Percentiles rank a stretch among this genome's conserved stretches.
Conservation (phyloP, 352 stramenopile genomes). For the Phytophthora pistaciae region DNA sequence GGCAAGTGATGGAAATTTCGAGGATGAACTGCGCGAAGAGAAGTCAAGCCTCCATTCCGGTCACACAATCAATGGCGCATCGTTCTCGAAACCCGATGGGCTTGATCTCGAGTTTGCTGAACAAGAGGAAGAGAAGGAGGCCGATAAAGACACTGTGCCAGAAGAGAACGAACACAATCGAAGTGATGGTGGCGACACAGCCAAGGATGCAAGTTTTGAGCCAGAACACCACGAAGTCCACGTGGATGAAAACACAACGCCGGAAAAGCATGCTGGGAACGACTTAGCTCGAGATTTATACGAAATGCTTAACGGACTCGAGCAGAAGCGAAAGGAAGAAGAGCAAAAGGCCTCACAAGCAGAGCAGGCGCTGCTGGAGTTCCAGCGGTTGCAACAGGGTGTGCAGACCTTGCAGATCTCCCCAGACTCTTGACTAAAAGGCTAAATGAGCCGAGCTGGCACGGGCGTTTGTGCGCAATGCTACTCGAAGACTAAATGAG, state of each 20-base stretch:
- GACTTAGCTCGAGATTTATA: slow-evolving; percentile 68
- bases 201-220: slow-evolving; percentile 6
- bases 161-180: slow-evolving; percentile 4
- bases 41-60: slow-evolving; percentile 5
- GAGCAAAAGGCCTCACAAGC: slow-evolving; percentile 63
- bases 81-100: slow-evolving; percentile 8
- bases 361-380: slow-evolving; percentile 62
- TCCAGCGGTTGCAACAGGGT: slow-evolving; percentile 56
- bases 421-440: slow-evolving; percentile 26
- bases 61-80: slow-evolving; percentile 3
- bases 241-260: slow-evolving; percentile 6
- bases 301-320: slow-evolving; percentile 64
- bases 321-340: slow-evolving; percentile 68
- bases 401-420: slow-evolving; percentile 38
- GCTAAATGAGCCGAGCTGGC: slow-evolving; percentile 1
- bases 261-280: slow-evolving; percentile 17
- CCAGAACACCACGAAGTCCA: slow-evolving; percentile 1
- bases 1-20: slow-evolving; percentile 12
- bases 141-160: slow-evolving; percentile 16
- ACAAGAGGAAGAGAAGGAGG: slow-evolving; percentile 50
- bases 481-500: slow-evolving; percentile 47
- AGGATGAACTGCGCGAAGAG: slow-evolving; percentile 8
- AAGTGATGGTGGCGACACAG: not conserved
- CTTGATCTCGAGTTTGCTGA: slow-evolving; percentile 26
- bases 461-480: not conserved